Conservation (phyloP, 805 yeast species). For the Zygosaccharomyces siamensis region DNA sequence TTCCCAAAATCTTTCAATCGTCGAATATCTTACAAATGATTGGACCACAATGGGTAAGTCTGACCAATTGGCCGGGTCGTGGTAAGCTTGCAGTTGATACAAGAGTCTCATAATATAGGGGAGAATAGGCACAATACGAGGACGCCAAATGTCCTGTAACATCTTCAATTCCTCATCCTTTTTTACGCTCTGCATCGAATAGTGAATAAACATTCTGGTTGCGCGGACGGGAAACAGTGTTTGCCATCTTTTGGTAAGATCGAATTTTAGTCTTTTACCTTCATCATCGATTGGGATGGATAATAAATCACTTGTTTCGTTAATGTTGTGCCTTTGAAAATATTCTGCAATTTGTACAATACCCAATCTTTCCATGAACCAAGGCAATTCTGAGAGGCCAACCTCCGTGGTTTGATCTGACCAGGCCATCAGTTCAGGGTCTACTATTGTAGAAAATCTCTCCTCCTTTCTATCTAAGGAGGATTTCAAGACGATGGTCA, state of each 20-base stretch:
- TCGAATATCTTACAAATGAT: conserved; percentile 82
- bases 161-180: conserved; percentile 68
- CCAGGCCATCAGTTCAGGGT: conserved; percentile 91
- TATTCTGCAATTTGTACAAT: conserved; percentile 90
- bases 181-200: conserved; percentile 84
- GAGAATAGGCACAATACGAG: conserved; percentile 83
- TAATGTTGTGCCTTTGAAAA: conserved; percentile 75
- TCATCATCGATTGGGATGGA: conserved; percentile 84
- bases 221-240: conserved; percentile 93
- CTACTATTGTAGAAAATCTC: conserved; percentile 81
- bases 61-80: conserved; percentile 88
- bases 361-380: conserved; percentile 98
- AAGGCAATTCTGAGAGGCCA: conserved; percentile 82
- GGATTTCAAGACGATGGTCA: conserved; percentile 87
- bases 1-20: conserved; percentile 96
- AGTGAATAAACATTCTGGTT: conserved; percentile 89
- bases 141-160: conserved; percentile 79
- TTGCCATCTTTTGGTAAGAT: conserved; percentile 86
- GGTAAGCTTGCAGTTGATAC: conserved; percentile 89
- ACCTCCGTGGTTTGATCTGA: conserved; percentile 85
- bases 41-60: conserved; percentile 86
- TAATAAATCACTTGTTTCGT: conserved; percentile 68
- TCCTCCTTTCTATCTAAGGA: conserved; percentile 68
- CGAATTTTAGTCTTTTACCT: conserved; percentile 71
- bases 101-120: conserved; percentile 86